Base-by-base conservation (phyloP, 495 filamentous ascomycete species). In the Staphylotrichum longicolle region DNA sequence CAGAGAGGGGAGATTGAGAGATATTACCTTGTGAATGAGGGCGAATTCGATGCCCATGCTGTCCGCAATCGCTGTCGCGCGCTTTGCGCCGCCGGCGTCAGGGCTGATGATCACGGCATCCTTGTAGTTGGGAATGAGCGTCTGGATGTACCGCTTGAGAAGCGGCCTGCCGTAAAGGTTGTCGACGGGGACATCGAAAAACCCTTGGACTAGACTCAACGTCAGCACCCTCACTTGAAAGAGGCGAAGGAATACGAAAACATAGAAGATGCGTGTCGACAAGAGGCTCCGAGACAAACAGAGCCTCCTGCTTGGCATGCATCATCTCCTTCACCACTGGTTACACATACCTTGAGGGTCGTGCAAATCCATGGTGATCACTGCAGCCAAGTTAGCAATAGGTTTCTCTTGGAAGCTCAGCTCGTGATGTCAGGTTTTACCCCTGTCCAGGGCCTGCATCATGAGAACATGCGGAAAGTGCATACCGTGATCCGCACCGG, bases 341-440 rank as follows among this genome's bases (percentile, higher is more conserved):
- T 65, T 46, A 39, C 41, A 65, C 71, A 50, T 98, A 98, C 75
- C 71, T 71, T 98, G 95, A 62, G 95, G 92, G 72, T 98, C 94
- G 72, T 98, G 94, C 63, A 98, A 79, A 72, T 98, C 94, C 88
- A 98, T 94, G 6, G 94, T 98, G 70, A 98, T 97, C 70, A 98
- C 74, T 78, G 53, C 1, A 47, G 12, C 67, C 7, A 3, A 77
- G 66, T 78, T 68, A 78, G 68, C 48, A 11, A 41, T 8, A 50
- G 20, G 20, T 27, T 27, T 51, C 51, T 41, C 9, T 58, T 3
- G 37, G 6, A 20, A 45, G 14, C n/a, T 0, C 4, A 52, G 34
- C 48, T 3, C 30, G 27, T 30, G 20, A 27, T 27, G 20, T 27
- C 20, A 1, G 20, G 20, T 27, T 27, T 20, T 2, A n/a, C 45